These are phyloP conservation scores for Yamadazyma laniorum DNA, from an alignment of 805 yeast genomes.

Conservation along the genomic window DNA sequence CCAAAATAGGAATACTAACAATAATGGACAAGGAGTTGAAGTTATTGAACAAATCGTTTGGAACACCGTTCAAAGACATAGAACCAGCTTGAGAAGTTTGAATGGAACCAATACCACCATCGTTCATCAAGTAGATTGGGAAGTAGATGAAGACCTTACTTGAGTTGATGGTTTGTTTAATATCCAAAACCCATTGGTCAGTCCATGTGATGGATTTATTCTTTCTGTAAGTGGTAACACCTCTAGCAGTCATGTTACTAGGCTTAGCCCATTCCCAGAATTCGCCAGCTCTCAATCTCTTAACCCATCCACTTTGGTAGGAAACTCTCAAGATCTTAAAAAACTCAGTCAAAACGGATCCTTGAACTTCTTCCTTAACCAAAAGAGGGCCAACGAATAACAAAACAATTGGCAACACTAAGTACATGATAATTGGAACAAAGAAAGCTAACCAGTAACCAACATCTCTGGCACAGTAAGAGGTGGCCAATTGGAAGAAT, in stretches of 20 bases:
- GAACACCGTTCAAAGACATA: slow-evolving; percentile 52
- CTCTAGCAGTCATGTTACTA: slow-evolving; percentile 42
- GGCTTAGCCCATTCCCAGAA: slow-evolving; percentile 55
- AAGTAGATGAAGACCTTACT: slow-evolving; percentile 47
- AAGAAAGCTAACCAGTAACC: slow-evolving; percentile 58
- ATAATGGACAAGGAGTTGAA: slow-evolving; percentile 56
- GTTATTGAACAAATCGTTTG: slow-evolving; percentile 54
- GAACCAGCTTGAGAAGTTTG: slow-evolving; percentile 55
- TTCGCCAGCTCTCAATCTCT: slow-evolving; percentile 36
- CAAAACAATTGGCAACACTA: slow-evolving; percentile 31
- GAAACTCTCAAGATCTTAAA: slow-evolving; percentile 41
- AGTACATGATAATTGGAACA: slow-evolving; percentile 38
- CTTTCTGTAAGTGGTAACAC: slow-evolving; percentile 26
- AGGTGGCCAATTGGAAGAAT: slow-evolving; percentile 51
- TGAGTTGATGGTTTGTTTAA: slow-evolving; percentile 42
- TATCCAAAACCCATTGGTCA: slow-evolving; percentile 49
- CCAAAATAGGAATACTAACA: slow-evolving; percentile 50
- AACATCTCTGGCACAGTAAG: slow-evolving; percentile 49
- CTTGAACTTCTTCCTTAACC: slow-evolving; percentile 34
- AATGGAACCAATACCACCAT: slow-evolving; percentile 48
- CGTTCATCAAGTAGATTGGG: slow-evolving; percentile 39
- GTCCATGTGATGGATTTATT: slow-evolving; percentile 37
- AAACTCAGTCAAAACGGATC: slow-evolving; percentile 42
- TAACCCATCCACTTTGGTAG: slow-evolving; percentile 42
- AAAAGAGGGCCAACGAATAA: slow-evolving; percentile 28